Base-by-base conservation (phyloP, 345 rosid genomes). In the Rubroshorea leprosula region DNA sequence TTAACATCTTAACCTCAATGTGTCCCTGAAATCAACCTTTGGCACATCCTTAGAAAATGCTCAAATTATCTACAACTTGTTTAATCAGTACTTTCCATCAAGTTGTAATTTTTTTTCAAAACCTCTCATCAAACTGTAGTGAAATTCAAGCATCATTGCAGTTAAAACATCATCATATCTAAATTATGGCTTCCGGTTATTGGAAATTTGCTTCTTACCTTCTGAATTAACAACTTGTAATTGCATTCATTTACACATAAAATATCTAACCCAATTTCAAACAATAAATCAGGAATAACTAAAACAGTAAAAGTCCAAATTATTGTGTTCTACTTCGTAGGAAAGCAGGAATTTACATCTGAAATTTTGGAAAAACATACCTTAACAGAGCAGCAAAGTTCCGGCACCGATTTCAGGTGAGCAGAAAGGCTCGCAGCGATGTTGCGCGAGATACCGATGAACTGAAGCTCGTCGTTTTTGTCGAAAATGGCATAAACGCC, bases 401-500 rank as follows among this genome's bases (percentile, higher is more conserved):
- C 86, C 58, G 96, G 89, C 2, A 83, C 80, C 6, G 93, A 78
- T 61, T 80, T 84, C 43, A 80, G 53, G 63, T 89, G 96, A 38
- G 76, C 25, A 44, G 78, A 57, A 51, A 92, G 69, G 76, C 89
- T 89, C 20, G 91, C 89, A 2, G 77, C 87, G 45, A 92, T 69
- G 69, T 89, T 86, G 61, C 93, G 68, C 17, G 96, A 81, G 49
- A 92, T 83, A 31, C 96, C 98, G 29, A 89, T 70, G 78, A 89
- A 92, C 55, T 92, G 95, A 67, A 92, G 83, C 55, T 72, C 86
- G 13, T 74, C 74, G 51, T 58, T 74, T 43, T 69, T 63, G 64
- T 92, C 95, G 59, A 71, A 84, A 4, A 92, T 79, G 65, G 95
- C 95, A 69, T 89, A 92, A 0, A 92, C 89, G 4, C 96, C 96